Evolutionary conservation across 2,329 filamentous ascomycete genomes (phyloP), one percentile per base, ranked within the genome.

Genomic region (Canariomyces notabilis): DNA sequence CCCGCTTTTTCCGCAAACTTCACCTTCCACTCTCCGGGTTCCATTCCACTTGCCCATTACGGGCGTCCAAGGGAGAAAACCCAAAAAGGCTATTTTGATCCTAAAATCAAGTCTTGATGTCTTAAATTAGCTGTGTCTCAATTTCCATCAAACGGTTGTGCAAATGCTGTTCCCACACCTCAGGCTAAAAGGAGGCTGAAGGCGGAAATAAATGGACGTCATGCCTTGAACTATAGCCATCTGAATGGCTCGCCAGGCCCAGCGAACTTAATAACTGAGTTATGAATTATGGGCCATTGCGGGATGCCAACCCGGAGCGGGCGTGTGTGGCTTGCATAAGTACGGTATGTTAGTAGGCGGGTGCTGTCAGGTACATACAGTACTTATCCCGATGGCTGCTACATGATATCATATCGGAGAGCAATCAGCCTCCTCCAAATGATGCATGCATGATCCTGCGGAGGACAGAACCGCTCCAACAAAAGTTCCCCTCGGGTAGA

Each of bases 161-260:
- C 38, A 37, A 19, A 3, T 32, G 5, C n/a, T 37, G 16, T 6
- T 11, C 22, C 39, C 36, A 39, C 36, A 39, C 37, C 42, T 49
- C 50, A 50, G 50, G 50, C 50, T 52, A 52, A 52, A 52, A 42
- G 41, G 50, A 47, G 50, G 44, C 44, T 50, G 37, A 50, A 42
- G 38, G 39, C 37, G 37, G 40, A 29, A 44, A 46, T 40, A 38
- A 21, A 40, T 22, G n/a, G 2, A 23, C 14, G 2, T 39, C 18
- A 44, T 38, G 44, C 45, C 19, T 9, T 34, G 9, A 11, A 42
- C 37, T 45, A 45, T 38, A 39, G 14, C 38, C 38, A 39, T 42
- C 42, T n/a, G n/a, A 35, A 42, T 35, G 16, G 23, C 19, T 20
- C 38, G n/a, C 6, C 39, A 36, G 26, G 8, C 26, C 26, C 26